Evolutionary conservation across 208 protist genomes (phyloP).

Genomic region (Strigomonas culicis): DNA sequence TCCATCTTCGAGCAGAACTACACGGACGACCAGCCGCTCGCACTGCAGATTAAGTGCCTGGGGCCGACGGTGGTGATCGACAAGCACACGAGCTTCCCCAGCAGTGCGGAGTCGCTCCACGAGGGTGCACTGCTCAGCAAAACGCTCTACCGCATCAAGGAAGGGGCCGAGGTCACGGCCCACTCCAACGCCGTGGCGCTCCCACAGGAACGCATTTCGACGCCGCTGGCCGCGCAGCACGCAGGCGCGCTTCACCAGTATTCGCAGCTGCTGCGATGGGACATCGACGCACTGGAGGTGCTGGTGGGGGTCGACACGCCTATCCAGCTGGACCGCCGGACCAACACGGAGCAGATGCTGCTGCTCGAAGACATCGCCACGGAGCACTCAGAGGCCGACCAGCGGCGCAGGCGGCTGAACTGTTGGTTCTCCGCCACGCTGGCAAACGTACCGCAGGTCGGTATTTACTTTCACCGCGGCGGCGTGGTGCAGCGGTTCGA

Average conservation of each 20-base stretch:
- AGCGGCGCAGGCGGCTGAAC: conserved; percentile 49
- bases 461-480: conserved; percentile 72
- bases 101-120: conserved; percentile 48
- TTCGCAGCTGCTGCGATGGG: conserved; percentile 66
- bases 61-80: conserved; percentile 71
- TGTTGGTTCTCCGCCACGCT: conserved; percentile 85
- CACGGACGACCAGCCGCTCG: conserved; percentile 40
- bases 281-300: conserved; percentile 67
- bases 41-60: conserved; percentile 52
- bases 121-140: conserved; percentile 68
- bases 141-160: conserved; percentile 68
- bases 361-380: conserved; percentile 32
- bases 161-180: conserved; percentile 8
- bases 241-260: conserved; percentile 22
- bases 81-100: conserved; percentile 29
- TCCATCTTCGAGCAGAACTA: conserved; percentile 65
- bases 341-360: conserved; percentile 65
- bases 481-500: conserved; percentile 74
- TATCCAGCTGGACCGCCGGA: conserved; percentile 55
- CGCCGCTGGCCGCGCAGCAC: neutral
- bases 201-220: neutral
- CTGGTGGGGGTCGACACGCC: conserved; percentile 81
- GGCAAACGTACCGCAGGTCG: conserved; percentile 74
- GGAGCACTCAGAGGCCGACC: conserved; percentile 17
- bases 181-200: neutral